These are phyloP conservation scores for Fragilaria crotonensis DNA, from an alignment of 108 stramenopile genomes.

Conservation along the genomic window DNA sequence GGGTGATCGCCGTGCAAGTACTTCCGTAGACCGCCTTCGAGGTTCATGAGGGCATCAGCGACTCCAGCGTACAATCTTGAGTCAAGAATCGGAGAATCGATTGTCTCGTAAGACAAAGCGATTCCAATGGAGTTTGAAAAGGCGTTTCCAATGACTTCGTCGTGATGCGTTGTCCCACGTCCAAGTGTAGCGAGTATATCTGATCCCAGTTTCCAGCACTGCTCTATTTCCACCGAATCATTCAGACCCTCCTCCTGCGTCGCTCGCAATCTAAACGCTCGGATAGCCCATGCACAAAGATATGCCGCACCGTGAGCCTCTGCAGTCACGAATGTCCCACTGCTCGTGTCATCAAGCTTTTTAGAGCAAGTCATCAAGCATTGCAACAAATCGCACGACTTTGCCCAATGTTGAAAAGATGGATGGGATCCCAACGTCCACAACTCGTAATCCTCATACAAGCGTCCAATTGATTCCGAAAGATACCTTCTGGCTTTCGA, in stretches of 20 bases:
- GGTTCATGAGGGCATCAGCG: slow-evolving; percentile 24
- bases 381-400: background rate
- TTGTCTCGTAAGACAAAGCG: slow-evolving; percentile 42
- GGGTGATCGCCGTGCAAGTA: slow-evolving; percentile 50
- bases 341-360: slow-evolving; percentile 1
- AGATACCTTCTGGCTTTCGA: slow-evolving; percentile 62
- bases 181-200: slow-evolving; percentile 38
- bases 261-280: slow-evolving; percentile 33
- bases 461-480: slow-evolving; percentile 32
- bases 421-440: slow-evolving; percentile 16
- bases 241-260: background rate
- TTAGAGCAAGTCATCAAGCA: slow-evolving; percentile 5
- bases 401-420: background rate
- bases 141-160: slow-evolving; percentile 59
- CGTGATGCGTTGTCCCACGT: slow-evolving; percentile 33
- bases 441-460: slow-evolving; percentile 40
- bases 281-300: slow-evolving; percentile 50
- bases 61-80: slow-evolving; percentile 22
- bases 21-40: slow-evolving; percentile 33
- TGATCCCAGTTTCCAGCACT: slow-evolving; percentile 27
- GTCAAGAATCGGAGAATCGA: slow-evolving; percentile 51
- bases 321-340: slow-evolving; percentile 17
- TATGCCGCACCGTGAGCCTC: slow-evolving; percentile 69
- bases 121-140: slow-evolving; percentile 47
- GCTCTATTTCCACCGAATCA: slow-evolving; percentile 1